phyloP scores from a whole-genome alignment of 2,329 filamentous ascomycete genomes.

The Arachnopeziza araneosa region DNA sequence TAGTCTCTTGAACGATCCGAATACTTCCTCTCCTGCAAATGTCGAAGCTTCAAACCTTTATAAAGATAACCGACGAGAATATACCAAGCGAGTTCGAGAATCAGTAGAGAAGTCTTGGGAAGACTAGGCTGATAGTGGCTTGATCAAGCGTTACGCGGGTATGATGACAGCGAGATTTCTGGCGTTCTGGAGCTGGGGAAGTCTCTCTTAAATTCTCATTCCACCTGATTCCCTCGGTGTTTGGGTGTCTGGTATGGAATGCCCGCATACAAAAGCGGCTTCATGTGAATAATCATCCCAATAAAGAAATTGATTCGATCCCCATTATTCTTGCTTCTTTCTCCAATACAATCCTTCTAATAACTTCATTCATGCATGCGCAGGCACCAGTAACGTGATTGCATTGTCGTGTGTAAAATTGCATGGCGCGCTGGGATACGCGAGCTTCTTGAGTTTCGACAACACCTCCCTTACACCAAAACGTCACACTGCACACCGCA shows the following conservation, averaged over 20 bases:
- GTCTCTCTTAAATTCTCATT: neutral
- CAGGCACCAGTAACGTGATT: conserved; percentile 12
- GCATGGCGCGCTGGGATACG: conserved; percentile 10
- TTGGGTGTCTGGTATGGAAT: neutral
- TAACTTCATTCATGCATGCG: neutral
- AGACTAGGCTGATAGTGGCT: conserved; percentile 46
- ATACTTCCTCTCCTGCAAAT: conserved; percentile 96
- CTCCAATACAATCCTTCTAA: neutral
- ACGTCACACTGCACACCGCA: conserved; percentile 12
- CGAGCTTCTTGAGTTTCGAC: conserved; percentile 20
- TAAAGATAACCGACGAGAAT: conserved; percentile 96
- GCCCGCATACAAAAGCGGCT: neutral
- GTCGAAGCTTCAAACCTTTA: conserved; percentile 97
- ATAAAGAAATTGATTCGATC: neutral
- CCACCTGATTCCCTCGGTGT: neutral
- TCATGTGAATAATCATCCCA: conserved; percentile 2
- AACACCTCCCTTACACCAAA: conserved; percentile 25
- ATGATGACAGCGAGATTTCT: neutral
- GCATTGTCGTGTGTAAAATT: conserved; percentile 7
- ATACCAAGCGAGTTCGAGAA: conserved; percentile 89
- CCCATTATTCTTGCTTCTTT: neutral
- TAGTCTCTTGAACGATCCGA: conserved; percentile 93
- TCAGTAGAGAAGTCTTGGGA: conserved; percentile 99
- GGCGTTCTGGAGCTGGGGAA: neutral
- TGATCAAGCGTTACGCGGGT: neutral